phyloP scores from a whole-genome alignment of 169 alveolate species.

The Cryptosporidium ubiquitum region DNA sequence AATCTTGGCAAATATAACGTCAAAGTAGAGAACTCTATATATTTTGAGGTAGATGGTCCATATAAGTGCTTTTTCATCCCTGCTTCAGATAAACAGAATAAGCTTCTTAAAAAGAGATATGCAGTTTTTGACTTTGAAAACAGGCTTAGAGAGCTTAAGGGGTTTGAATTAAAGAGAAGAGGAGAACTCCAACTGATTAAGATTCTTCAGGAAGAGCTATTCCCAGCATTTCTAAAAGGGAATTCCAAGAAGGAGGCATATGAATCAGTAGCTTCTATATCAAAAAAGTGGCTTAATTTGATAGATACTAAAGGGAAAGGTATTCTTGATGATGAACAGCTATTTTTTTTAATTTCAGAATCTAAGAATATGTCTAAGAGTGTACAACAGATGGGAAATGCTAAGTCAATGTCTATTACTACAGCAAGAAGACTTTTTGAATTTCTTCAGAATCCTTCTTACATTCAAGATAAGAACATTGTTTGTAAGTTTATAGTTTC shows the following conservation, averaged over 20 bases:
- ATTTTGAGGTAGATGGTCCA: conserved; percentile 99
- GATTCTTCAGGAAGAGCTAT: conserved; percentile 96
- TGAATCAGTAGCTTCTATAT: conserved; percentile 93
- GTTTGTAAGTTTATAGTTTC: conserved; percentile 92
- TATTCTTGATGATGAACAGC: conserved; percentile 89
- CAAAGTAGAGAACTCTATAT: conserved; percentile 93
- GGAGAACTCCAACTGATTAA: conserved; percentile 98
- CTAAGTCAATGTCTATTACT: conserved; percentile 93
- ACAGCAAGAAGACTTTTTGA: conserved; percentile 94
- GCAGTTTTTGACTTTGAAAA: conserved; percentile 94
- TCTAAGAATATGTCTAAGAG: conserved; percentile 90
- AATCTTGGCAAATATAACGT: conserved; percentile 80
- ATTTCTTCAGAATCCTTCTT: conserved; percentile 87
- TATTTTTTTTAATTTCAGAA: conserved; percentile 93
- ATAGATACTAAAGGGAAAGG: conserved; percentile 91
- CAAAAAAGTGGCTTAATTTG: conserved; percentile 91
- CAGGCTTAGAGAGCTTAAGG: conserved; percentile 94
- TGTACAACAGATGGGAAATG: conserved; percentile 91
- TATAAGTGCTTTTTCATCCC: conserved; percentile 97
- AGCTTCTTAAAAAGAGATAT: conserved; percentile 94
- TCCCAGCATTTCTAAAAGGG: conserved; percentile 94
- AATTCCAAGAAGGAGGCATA: conserved; percentile 92
- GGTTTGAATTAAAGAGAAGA: conserved; percentile 97
- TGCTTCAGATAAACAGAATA: conserved; percentile 97
- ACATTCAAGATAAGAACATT: conserved; percentile 83